Percentiles rank a stretch among this genome's conserved stretches.
Conservation (phyloP, 2,329 filamentous ascomycete genomes). For the Furcasterigmium sp. region DNA sequence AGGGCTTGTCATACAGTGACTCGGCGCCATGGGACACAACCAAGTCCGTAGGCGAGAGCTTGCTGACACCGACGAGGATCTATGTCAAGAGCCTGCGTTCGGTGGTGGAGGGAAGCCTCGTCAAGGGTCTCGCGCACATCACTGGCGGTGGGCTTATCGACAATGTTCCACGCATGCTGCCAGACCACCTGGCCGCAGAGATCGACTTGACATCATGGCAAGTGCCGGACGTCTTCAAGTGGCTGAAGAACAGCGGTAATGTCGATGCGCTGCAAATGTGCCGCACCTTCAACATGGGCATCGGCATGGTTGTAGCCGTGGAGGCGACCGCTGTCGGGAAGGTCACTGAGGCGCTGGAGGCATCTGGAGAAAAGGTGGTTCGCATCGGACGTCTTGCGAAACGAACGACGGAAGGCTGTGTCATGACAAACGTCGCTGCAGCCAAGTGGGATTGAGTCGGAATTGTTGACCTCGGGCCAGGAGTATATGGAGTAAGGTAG, state of each 20-base stretch:
- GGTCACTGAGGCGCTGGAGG: conserved; percentile 55
- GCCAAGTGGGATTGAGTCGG: too few relatives aligned
- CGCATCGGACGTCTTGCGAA: conserved; percentile 66
- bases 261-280: conserved; percentile 77
- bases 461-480: too few relatives aligned
- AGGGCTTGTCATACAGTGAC: conserved; percentile 66
- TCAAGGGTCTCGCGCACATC: conserved; percentile 96
- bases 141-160: conserved; percentile 90
- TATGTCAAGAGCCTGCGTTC: conserved; percentile 81
- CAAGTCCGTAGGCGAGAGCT: conserved; percentile 63
- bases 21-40: conserved; percentile 69
- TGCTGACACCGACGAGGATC: conserved; percentile 87
- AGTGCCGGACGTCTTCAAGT: conserved; percentile 74
- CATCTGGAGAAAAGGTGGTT: conserved; percentile 71
- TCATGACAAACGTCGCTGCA: too few relatives aligned
- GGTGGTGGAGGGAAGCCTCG: conserved; percentile 53
- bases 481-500: too few relatives aligned
- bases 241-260: conserved; percentile 72
- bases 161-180: conserved; percentile 93
- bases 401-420: conserved; percentile 38
- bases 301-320: conserved; percentile 91
- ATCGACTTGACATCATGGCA: conserved; percentile 75
- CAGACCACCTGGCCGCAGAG: conserved; percentile 68
- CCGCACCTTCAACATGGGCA: conserved; percentile 87
- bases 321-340: conserved; percentile 55